phyloP scores from a whole-genome alignment of 2,329 filamentous ascomycete species.

The Ambrosiella beaveri region DNA sequence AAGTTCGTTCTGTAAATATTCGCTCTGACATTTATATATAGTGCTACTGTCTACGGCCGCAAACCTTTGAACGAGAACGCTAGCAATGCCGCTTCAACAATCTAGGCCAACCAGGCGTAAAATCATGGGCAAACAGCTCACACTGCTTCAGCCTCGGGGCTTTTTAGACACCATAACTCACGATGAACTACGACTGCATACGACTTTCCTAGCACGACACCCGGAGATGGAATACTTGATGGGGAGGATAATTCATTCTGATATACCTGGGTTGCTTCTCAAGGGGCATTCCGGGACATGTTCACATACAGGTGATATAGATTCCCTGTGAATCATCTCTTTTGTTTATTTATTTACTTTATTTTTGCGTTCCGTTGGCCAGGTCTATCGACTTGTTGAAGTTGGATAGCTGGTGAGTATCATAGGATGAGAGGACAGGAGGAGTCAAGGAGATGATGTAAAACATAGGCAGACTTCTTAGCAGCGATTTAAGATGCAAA shows the following conservation, averaged over 20 bases:
- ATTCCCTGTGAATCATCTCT: neutral
- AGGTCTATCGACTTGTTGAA: neutral
- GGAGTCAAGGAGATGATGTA: conserved; percentile 5
- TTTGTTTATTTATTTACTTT: neutral
- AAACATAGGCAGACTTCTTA: neutral
- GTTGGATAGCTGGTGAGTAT: neutral
- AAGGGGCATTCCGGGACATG: neutral
- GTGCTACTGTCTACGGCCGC: conserved; percentile 6
- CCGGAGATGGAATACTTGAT: neutral
- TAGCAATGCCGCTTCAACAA: conserved; percentile 6
- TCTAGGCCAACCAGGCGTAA: neutral
- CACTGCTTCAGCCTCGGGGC: neutral
- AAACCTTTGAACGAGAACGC: conserved; percentile 1
- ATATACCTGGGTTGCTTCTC: neutral
- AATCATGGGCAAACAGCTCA: neutral
- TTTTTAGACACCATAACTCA: neutral
- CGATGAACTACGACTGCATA: neutral
- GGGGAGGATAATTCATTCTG: neutral
- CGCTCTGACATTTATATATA: neutral
- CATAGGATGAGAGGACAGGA: neutral
- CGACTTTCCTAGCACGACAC: neutral
- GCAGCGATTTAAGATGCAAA: neutral
- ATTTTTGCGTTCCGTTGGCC: neutral
- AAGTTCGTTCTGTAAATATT: no score
- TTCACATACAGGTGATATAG: neutral